Base-by-base conservation (phyloP, 106 monocot genomes). In the Gastrodia elata region DNA sequence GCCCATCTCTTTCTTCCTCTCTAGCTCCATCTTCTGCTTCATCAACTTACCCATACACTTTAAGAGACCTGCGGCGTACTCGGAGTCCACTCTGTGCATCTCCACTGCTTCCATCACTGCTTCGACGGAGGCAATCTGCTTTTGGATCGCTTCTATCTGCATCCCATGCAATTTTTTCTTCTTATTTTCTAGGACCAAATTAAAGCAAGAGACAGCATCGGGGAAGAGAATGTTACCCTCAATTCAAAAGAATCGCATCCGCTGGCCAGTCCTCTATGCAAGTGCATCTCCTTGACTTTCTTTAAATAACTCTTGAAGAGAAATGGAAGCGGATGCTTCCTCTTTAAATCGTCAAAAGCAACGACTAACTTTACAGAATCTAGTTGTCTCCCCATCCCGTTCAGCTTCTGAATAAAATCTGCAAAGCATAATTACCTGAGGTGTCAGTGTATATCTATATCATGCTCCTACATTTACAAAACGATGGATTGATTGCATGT, bases 361-460 rank as follows among this genome's bases (percentile, higher is more conserved):
- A 61, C 13, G 22, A 61, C 61, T 30, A 61, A 61, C 32, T 61
- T 61, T 10, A 61, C 13, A 33, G 61, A 61, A 10, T 61, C 61
- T 32, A 61, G 13, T 61, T 61, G 61, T 14, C 32, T 61, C 32
- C 61, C 61, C 32, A 24, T 61, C 30, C 22, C 32, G 61, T 61
- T 61, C 61, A 61, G 22, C 61, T 61, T 61, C 22, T 32, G 13
- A 32, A 61, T 61, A 13, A 61, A 61, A 61, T 61, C 61, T 61
- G 61, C 13, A 13, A 32, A 32, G 32, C 30, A 30, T 30, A 61
- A 61, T 58, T 5, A 1, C 10, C 10, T 5, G 8, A 58, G 57
- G 26, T 55, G 55, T 55, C 55, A 55, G 2, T 55, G 55, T 55
- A n/a, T 22, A 55, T 20, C 3, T 22, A n/a, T 1, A 6, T 8